phyloP scores from a whole-genome alignment of 345 rosid species.

The Salix caprea region DNA sequence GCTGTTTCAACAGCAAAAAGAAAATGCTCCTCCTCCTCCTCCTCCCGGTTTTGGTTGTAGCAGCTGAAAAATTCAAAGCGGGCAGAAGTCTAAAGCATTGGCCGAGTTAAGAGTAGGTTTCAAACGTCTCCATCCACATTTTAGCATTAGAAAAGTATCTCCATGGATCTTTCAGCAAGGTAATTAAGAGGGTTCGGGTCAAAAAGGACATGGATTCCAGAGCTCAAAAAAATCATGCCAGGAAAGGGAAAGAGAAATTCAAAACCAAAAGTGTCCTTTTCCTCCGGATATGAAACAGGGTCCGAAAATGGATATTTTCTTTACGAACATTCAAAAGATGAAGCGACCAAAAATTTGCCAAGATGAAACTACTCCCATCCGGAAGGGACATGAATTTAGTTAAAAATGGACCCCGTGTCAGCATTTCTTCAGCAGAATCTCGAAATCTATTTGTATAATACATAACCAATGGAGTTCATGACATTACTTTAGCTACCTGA shows the following conservation, averaged over 20 bases:
- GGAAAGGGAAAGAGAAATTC: conserved; percentile 38
- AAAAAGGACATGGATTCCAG: conserved; percentile 35
- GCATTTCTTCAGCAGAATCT: conserved; percentile 3
- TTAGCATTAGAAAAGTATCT: conserved; percentile 25
- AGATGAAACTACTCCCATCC: conserved; percentile 13
- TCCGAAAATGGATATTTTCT: conserved; percentile 46
- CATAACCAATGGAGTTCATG: neutral
- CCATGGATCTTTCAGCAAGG: conserved; percentile 1
- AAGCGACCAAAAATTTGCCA: conserved; percentile 7
- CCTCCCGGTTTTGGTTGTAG: too few relatives aligned
- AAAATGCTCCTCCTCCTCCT: too few relatives aligned
- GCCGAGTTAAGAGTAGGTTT: neutral
- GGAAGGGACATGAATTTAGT: conserved; percentile 34
- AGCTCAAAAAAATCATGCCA: conserved; percentile 36
- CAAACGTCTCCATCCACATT: conserved; percentile 20
- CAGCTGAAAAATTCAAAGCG: too few relatives aligned
- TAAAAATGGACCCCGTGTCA: conserved; percentile 29
- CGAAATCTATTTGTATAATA: neutral
- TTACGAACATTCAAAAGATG: conserved; percentile 4
- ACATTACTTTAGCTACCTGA: neutral
- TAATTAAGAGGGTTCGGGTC: conserved; percentile 38
- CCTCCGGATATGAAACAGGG: conserved; percentile 20
- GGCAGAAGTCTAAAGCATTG: too few relatives aligned
- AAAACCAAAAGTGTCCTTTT: conserved; percentile 37
- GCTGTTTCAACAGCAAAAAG: too few relatives aligned